Evolutionary conservation across 768 basidiomycete genomes (phyloP).

Genomic region (Podaxis rugospora): DNA sequence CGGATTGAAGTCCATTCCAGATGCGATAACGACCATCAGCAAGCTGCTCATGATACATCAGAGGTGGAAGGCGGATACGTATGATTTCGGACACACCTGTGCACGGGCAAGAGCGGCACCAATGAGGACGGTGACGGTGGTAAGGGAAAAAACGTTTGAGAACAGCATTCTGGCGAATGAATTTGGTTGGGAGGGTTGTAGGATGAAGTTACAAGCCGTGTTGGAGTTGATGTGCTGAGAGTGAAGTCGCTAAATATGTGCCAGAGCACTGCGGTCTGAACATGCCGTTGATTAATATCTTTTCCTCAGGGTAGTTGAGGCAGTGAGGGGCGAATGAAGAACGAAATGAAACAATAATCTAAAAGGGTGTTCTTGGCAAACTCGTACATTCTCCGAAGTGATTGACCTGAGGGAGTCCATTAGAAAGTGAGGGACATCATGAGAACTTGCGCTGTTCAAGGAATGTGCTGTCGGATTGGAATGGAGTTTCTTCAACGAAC

Average conservation of each 20-base stretch:
- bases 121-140: not conserved
- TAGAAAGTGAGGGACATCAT: too few species aligned
- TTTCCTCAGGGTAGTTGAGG: not conserved
- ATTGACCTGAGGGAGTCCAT: too few species aligned
- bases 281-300: not conserved
- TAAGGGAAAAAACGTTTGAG: not conserved
- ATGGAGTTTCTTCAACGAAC: too few species aligned
- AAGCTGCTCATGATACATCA: not conserved
- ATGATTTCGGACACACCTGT: not conserved
- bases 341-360: not conserved
- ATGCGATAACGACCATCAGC: conserved; percentile 6
- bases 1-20: conserved; percentile 4
- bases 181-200: not conserved
- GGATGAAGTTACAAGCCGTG: not conserved
- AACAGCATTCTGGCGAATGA: not conserved
- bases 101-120: not conserved
- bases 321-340: not conserved
- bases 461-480: too few species aligned
- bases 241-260: not conserved
- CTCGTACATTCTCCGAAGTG: too few species aligned
- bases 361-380: not conserved
- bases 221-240: not conserved
- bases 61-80: not conserved
- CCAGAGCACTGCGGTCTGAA: not conserved
- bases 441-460: too few species aligned